These are phyloP conservation scores for Leucosporidium creatinivorum DNA, from an alignment of 768 basidiomycete species.

Conservation along the genomic window DNA sequence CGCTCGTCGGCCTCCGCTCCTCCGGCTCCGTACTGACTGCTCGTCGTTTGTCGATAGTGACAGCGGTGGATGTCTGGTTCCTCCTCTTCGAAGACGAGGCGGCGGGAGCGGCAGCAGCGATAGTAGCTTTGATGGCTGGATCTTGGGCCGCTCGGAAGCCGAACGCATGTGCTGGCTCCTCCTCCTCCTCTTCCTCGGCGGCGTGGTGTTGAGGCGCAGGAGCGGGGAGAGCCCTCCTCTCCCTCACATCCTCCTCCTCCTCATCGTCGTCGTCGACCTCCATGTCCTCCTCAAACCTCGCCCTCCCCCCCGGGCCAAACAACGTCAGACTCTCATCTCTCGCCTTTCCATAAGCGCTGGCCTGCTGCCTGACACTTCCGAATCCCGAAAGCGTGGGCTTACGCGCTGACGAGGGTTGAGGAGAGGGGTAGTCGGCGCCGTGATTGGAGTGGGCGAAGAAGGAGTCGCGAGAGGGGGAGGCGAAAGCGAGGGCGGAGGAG, in stretches of 20 bases:
- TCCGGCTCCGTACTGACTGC: background rate
- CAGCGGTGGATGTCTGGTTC: background rate
- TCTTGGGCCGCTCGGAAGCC: background rate
- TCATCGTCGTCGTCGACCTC: background rate
- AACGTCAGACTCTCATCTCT: background rate
- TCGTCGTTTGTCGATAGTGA: background rate
- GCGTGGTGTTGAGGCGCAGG: no score
- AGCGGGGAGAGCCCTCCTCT: no score
- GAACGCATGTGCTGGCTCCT: background rate
- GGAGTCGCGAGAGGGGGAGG: background rate
- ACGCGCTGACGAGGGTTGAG: background rate
- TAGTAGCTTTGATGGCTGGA: constrained; percentile 4
- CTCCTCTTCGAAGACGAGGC: background rate
- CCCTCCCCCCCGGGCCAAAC: no score
- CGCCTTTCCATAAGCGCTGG: background rate
- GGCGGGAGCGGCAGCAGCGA: constrained; percentile 4
- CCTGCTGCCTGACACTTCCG: constrained; percentile 10
- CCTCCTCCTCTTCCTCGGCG: background rate
- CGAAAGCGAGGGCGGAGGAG: background rate
- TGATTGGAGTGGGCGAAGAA: background rate
- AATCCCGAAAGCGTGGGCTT: constrained; percentile 18
- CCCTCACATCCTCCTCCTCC: no score
- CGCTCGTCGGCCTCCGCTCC: background rate
- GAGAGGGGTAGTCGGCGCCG: no score
- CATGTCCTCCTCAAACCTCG: background rate